These are phyloP conservation scores for Pseudozyma hubeiensis DNA, from an alignment of 1,284 basidiomycete species.

Conservation along the genomic window DNA sequence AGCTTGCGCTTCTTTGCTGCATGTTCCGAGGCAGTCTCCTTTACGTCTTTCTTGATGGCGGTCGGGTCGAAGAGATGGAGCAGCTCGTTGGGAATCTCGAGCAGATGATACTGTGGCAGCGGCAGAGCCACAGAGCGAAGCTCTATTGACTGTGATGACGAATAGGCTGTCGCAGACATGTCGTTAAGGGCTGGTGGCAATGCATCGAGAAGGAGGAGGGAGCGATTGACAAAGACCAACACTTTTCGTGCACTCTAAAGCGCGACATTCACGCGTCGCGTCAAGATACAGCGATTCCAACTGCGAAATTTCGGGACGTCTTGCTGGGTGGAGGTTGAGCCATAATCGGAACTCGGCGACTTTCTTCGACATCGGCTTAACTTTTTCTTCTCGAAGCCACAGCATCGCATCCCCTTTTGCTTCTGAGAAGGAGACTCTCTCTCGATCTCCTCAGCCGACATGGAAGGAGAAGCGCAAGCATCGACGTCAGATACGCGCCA, in stretches of 20 bases:
- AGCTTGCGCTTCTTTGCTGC: conserved; percentile 34
- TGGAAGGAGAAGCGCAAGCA: background rate
- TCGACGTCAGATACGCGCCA: background rate
- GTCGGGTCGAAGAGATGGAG: conserved; percentile 38
- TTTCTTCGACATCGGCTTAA: background rate
- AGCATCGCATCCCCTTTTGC: background rate
- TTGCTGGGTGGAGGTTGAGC: conserved; percentile 19
- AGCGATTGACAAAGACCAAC: conserved; percentile 25
- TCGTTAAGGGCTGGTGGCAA: background rate
- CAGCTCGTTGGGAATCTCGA: conserved; percentile 56
- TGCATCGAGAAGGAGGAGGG: background rate
- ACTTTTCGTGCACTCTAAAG: conserved; percentile 5
- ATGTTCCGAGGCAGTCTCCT: conserved; percentile 11
- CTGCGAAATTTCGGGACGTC: background rate
- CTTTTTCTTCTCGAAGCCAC: conserved; percentile 11
- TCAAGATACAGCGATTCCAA: conserved; percentile 23
- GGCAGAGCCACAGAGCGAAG: conserved; percentile 32
- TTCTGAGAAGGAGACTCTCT: background rate
- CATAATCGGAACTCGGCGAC: conserved; percentile 19
- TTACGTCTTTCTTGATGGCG: conserved; percentile 10
- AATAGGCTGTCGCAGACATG: conserved; percentile 9
- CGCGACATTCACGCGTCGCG: conserved; percentile 37
- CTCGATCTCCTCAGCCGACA: background rate
- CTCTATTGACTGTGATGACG: conserved; percentile 29
- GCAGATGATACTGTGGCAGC: conserved; percentile 40